Evolutionary conservation across 2,329 filamentous ascomycete genomes (phyloP).

Genomic region (Parascedosporium putredinis): DNA sequence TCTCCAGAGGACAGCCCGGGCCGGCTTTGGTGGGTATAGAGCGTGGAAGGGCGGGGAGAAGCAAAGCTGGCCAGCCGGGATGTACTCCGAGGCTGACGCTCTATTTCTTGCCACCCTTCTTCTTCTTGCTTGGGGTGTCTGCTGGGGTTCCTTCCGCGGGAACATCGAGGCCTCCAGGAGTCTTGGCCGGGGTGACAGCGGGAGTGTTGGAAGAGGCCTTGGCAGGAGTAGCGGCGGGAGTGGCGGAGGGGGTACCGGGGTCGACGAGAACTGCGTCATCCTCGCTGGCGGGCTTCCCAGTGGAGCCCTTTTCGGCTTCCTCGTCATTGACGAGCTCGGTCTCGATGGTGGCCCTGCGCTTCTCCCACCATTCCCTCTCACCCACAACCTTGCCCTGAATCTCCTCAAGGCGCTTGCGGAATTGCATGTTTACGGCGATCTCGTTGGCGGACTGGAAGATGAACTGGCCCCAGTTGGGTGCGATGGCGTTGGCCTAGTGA

Average conservation of each 20-base stretch:
- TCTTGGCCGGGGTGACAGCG: background rate
- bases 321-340: constrained; percentile 66
- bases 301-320: constrained; percentile 27
- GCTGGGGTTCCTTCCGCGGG: constrained; percentile 22
- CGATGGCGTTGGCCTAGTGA: constrained; percentile 74
- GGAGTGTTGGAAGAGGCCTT: constrained; percentile 10
- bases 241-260: constrained; percentile 17
- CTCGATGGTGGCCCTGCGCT: constrained; percentile 63
- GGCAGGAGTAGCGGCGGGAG: constrained; percentile 19
- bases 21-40: too few species aligned
- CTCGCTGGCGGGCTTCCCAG: constrained; percentile 17
- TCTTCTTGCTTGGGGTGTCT: constrained; percentile 34
- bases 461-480: constrained; percentile 78
- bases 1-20: too few species aligned
- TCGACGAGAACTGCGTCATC: constrained; percentile 64
- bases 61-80: too few species aligned
- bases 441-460: constrained; percentile 98
- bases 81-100: background rate
- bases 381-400: constrained; percentile 59
- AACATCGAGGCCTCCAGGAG: constrained; percentile 11
- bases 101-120: constrained; percentile 32
- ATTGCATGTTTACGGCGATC: constrained; percentile 72
- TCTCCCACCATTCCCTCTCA: constrained; percentile 91
- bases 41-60: too few species aligned
- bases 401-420: constrained; percentile 65